A percentile compares a stretch with the other conserved stretches of the same genome.
Conservation (phyloP, 2,329 filamentous ascomycete species). For the Alternaria dauci region DNA sequence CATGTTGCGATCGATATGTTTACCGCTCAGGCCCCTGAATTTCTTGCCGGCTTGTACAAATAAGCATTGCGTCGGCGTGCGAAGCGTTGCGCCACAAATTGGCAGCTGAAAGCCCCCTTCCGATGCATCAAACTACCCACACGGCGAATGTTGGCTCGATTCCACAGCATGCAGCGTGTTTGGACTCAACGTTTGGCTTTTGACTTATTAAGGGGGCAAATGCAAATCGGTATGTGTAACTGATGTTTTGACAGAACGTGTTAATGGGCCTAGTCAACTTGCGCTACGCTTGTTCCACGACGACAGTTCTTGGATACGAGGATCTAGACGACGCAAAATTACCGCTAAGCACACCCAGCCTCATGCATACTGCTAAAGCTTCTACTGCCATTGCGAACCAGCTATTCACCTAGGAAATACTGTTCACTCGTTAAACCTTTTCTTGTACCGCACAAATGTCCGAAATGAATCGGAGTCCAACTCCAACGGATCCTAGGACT, state of each 20-base stretch:
- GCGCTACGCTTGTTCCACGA: too few relatives aligned
- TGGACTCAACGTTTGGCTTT: neutral
- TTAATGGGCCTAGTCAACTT: too few relatives aligned
- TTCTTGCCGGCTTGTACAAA: neutral
- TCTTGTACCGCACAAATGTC: too few relatives aligned
- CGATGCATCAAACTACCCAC: neutral
- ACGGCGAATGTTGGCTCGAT: accelerated
- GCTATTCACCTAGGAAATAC: neutral
- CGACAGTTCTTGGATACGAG: too few relatives aligned
- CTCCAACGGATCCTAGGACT: too few relatives aligned
- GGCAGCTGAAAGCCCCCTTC: conserved; percentile 4
- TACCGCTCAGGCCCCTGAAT: neutral
- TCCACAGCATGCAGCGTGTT: neutral
- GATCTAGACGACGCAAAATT: too few relatives aligned
- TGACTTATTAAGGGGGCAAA: neutral
- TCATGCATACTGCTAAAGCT: neutral
- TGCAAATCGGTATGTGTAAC: too few relatives aligned
- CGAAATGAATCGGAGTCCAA: too few relatives aligned
- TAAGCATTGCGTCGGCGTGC: conserved; percentile 2
- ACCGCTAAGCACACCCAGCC: too few relatives aligned
- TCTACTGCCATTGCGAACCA: neutral
- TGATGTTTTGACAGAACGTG: neutral
- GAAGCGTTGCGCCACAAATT: conserved; percentile 6
- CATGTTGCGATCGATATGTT: neutral
- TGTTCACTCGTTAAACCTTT: neutral